Percentiles rank a stretch among this genome's conserved stretches.
phyloP scores from a whole-genome alignment of 805 yeast species.

The Brettanomyces anomalus region DNA sequence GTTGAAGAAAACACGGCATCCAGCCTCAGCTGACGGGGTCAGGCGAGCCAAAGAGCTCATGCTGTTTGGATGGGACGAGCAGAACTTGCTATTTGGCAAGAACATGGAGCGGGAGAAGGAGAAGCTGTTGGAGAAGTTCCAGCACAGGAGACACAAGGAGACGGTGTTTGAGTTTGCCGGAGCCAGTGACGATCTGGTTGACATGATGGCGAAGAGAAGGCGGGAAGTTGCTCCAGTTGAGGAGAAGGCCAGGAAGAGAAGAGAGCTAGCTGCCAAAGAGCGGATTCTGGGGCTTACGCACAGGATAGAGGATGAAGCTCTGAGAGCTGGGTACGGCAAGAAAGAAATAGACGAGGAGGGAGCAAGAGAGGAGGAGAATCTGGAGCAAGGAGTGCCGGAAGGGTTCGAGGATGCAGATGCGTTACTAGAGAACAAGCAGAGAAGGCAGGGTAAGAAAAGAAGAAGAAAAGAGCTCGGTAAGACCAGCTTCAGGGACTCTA shows the following conservation, averaged over 20 bases:
- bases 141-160: constrained; percentile 65
- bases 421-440: constrained; percentile 13
- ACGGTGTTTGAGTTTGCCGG: constrained; percentile 89
- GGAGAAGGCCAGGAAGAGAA: constrained; percentile 62
- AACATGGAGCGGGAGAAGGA: constrained; percentile 69
- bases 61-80: constrained; percentile 80
- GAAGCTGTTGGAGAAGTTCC: constrained; percentile 59
- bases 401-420: constrained; percentile 48
- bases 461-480: constrained; percentile 15
- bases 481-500: constrained; percentile 64
- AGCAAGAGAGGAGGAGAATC: constrained; percentile 24
- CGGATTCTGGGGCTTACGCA: constrained; percentile 68
- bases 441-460: constrained; percentile 8
- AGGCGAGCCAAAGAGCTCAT: constrained; percentile 76
- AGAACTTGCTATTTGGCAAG: constrained; percentile 69
- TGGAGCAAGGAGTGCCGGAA: constrained; percentile 37
- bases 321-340: constrained; percentile 36
- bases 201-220: constrained; percentile 81
- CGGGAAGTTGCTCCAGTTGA: constrained; percentile 75
- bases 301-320: constrained; percentile 63
- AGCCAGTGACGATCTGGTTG: constrained; percentile 60
- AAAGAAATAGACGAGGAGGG: constrained; percentile 31
- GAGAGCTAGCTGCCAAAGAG: constrained; percentile 60
- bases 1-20: constrained; percentile 73
- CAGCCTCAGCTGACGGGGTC: constrained; percentile 82